Evolutionary conservation across 495 filamentous ascomycete genomes (phyloP).

Genomic region (Aspergillus indologenus): DNA sequence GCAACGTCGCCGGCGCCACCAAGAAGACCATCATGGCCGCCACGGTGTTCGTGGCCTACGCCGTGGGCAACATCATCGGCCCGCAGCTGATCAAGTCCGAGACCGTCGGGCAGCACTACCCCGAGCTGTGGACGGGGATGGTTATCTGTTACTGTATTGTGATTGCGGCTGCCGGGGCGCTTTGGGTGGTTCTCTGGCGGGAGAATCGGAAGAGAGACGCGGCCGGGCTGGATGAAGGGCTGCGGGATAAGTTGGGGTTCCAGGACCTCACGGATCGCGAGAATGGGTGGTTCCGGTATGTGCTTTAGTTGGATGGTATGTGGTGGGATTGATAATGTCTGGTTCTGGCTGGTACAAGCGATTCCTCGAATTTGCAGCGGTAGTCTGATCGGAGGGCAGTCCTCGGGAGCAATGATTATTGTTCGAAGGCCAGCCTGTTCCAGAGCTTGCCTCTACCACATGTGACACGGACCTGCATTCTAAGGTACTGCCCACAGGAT

Average conservation of each 20-base stretch:
- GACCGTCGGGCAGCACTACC: conserved; percentile 62
- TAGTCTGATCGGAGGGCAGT: too few relatives aligned
- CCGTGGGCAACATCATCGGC: conserved; percentile 69
- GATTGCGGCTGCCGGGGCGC: conserved; percentile 48
- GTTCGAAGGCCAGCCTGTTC: too few relatives aligned
- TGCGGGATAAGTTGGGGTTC: conserved; percentile 63
- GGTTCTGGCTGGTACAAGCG: too few relatives aligned
- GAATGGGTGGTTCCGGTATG: conserved; percentile 73
- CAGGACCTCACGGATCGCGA: conserved; percentile 73
- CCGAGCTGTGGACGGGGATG: conserved; percentile 64
- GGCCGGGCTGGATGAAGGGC: conserved; percentile 54
- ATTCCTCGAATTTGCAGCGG: too few relatives aligned
- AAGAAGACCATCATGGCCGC: conserved; percentile 75
- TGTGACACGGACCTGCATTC: too few relatives aligned
- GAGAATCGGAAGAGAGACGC: conserved; percentile 54
- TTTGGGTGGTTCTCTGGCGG: conserved; percentile 55
- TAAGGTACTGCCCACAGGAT: too few relatives aligned
- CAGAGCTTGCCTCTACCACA: too few relatives aligned
- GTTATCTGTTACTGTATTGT: conserved; percentile 73
- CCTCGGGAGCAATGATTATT: too few relatives aligned
- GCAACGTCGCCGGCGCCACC: conserved; percentile 72
- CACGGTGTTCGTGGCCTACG: conserved; percentile 71
- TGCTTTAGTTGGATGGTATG: conserved; percentile 28
- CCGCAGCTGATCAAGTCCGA: conserved; percentile 65
- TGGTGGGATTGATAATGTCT: too few relatives aligned